Evolutionary conservation across 805 yeast genomes (phyloP), one percentile per base, ranked within the genome.

Genomic region (Kazachstania kunashirensis): DNA sequence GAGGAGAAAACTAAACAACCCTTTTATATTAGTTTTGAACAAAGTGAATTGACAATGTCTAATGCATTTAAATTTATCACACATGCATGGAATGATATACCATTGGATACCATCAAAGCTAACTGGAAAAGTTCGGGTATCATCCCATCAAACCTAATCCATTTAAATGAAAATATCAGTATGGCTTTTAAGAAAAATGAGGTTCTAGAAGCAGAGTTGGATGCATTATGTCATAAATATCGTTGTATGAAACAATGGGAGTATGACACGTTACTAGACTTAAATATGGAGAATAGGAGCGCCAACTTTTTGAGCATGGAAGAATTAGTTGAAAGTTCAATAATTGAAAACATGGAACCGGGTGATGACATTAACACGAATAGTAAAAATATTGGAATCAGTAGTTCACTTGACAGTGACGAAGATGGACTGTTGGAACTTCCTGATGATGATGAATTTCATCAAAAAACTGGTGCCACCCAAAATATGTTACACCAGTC

Each of bases 261-360:
- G 37, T 60, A 70, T 20, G 70, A 70, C 33, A 71, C 72, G 42
- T 52, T 77, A 26, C 45, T 75, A 31, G 78, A 75, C 27, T 55
- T 77, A 21, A 50, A 62, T 24, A 53, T 64, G 10, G 73, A 68
- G 44, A 62, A 60, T 30, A 67, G 65, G 40, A 61, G 57, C 35
- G 55, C 62, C 26, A 54, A 65, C 29, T 77, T 75, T 46, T 62
- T 71, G 9, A 74, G 81, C 14, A 73, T 73, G 29, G 77, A 70
- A 36, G 83, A 77, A 46, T 66, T 77, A 31, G 73, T 77, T 3
- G 73, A 75, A 18, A 70, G 79, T 48, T 74, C 81, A 42, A 65
- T 73, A 10, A 71, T 70, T 49, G 77, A 74, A 38, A 57, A 51
- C 9, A 54, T 55, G 49, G 65, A 62, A 42, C 63, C 65, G 12